A percentile compares a stretch with the other conserved stretches of the same genome.
Evolutionary conservation across 2,329 filamentous ascomycete genomes (phyloP).

Genomic region (Daldinia eschscholtzii): DNA sequence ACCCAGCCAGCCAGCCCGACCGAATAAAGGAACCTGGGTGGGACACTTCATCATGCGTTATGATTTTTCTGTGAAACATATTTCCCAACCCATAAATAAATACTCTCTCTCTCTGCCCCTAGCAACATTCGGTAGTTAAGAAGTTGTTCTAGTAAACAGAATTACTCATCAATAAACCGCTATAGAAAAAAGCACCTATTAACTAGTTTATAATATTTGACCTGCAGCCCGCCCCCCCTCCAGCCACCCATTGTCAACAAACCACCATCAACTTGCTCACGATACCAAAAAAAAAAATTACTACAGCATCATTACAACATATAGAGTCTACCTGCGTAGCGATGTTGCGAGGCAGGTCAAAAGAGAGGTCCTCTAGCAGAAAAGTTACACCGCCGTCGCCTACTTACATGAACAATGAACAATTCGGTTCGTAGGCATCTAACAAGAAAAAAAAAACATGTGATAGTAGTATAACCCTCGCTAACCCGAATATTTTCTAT

Average conservation of each 20-base stretch:
- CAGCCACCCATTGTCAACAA: constrained; percentile 21
- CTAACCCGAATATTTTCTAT: constrained; percentile 35
- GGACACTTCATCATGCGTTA: constrained; percentile 49
- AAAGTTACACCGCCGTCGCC: constrained; percentile 73
- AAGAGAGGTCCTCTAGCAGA: constrained; percentile 55
- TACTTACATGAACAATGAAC: constrained; percentile 74
- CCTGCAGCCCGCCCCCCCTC: neutral
- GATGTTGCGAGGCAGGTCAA: constrained; percentile 50
- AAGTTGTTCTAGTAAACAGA: constrained; percentile 33
- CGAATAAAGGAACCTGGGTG: constrained; percentile 37
- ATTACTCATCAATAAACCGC: constrained; percentile 27
- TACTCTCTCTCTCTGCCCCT: constrained; percentile 37
- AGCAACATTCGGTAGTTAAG: constrained; percentile 36
- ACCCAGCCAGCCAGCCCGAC: constrained; percentile 22
- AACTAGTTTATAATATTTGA: constrained; percentile 8
- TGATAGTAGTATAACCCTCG: constrained; percentile 22
- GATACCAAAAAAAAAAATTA: neutral
- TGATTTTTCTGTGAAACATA: constrained; percentile 39
- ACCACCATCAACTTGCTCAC: constrained; percentile 15
- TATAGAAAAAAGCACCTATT: constrained; percentile 21
- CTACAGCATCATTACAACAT: constrained; percentile 8
- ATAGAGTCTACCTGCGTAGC: constrained; percentile 19
- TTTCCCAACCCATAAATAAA: constrained; percentile 34
- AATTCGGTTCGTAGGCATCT: constrained; percentile 67
- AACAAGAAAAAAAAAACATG: constrained; percentile 5